Evolutionary conservation across 2,329 filamentous ascomycete species (phyloP), one percentile per base, ranked within the genome.

Genomic region (Fusarium mangiferae): DNA sequence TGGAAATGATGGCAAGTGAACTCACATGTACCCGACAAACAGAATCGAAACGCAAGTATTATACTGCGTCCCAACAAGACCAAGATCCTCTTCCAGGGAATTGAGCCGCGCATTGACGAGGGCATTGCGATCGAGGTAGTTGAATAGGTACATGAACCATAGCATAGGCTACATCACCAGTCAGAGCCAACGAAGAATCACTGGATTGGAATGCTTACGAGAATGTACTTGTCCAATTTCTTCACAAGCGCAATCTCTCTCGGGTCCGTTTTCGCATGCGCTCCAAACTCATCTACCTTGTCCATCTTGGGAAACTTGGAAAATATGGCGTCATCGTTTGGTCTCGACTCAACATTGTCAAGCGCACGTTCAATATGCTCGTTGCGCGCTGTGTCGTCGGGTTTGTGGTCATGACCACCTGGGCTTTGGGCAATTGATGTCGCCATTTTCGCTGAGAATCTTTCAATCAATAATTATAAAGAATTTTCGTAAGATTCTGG

Each of bases 21-120:
- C 72, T 11, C 38, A 75, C 72, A 75, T 75, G n/a, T 81, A 84
- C 26, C 88, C 80, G 3, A 80, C 80, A 54, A 80, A 82, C 5
- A 82, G 64, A 20, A 82, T 81, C 1, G 81, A 82, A 1, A 82
- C 78, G 15, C 80, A 82, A 3, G 80, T 81, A 48, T 81, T 80
- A 35, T 81, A 81, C 56, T 81, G 76, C 15, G 65, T 69, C 9
- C 84, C 85, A 2, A 79, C 78, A 35, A 90, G 78, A 2, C 83
- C 80, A 4, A 91, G 79, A 48, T 90, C 88, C 10, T 85, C 81
- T 46, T 88, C 85, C 4, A 91, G 79, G 4, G 86, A 86, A 63
- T 88, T 85, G 7, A 91, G 78, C 30, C 85, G 82, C 5, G 89
- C 89, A 24, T 88, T 87, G 9, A 89, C 88, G 62, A 90, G 87